These are phyloP conservation scores for Suhomyces yuchorum DNA, from an alignment of 1,139 yeast genomes.

Conservation along the genomic window DNA sequence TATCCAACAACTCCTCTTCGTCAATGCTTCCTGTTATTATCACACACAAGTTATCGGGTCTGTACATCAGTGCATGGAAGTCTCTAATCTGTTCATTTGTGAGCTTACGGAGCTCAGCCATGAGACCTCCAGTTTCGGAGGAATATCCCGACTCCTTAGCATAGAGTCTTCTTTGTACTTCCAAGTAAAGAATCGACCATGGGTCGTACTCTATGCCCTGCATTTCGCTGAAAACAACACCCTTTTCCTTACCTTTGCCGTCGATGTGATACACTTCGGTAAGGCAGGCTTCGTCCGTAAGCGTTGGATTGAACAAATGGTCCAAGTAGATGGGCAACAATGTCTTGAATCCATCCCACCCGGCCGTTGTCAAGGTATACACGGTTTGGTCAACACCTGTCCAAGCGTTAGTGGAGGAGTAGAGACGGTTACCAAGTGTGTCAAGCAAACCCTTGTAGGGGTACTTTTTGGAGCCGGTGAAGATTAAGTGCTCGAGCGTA, in stretches of 20 bases:
- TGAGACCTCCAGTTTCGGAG: constrained; percentile 92
- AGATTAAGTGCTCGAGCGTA: constrained; percentile 89
- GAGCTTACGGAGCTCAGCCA: constrained; percentile 71
- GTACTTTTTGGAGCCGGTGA: constrained; percentile 88
- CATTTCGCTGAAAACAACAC: constrained; percentile 98
- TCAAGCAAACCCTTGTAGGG: constrained; percentile 94
- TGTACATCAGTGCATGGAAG: constrained; percentile 71
- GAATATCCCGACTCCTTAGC: constrained; percentile 72
- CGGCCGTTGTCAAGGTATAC: constrained; percentile 87
- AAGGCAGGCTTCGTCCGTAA: constrained; percentile 85
- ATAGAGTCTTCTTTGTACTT: constrained; percentile 64
- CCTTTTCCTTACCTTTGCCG: constrained; percentile 88
- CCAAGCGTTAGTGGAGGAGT: constrained; percentile 95
- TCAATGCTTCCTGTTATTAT: constrained; percentile 85
- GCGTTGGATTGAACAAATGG: constrained; percentile 80
- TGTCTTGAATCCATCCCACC: constrained; percentile 91
- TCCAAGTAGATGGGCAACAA: constrained; percentile 88
- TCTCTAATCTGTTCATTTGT: constrained; percentile 72
- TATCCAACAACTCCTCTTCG: constrained; percentile 63
- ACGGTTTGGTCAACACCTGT: constrained; percentile 96
- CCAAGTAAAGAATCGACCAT: constrained; percentile 68
- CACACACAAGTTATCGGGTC: constrained; percentile 82
- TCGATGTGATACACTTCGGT: constrained; percentile 97
- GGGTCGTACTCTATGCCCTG: constrained; percentile 86
- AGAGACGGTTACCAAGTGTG: constrained; percentile 79